Evolutionary conservation across 1,284 basidiomycete genomes (phyloP), one percentile per base, ranked within the genome.

Genomic region (Meira miltonrushii): DNA sequence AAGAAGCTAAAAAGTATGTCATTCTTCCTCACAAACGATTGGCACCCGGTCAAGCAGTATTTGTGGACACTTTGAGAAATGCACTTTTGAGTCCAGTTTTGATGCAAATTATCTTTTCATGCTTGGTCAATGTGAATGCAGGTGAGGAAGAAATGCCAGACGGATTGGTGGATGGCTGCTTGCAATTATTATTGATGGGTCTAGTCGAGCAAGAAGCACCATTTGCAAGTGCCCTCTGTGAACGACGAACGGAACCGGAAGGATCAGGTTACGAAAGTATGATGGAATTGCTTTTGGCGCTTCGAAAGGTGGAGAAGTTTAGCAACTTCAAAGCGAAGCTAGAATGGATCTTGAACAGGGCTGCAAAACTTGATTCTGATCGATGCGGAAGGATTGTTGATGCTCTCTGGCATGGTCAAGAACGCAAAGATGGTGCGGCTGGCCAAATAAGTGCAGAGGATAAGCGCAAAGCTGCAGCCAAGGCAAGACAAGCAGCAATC

Each of bases 121-220:
- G 21, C 11, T 19, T 53, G 11, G 23, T 17, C 2, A 53, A 53
- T 41, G 66, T 71, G 10, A 55, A 75, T 21, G 60, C 60, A 38
- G 92, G 94, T 73, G 88, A 89, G 1, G 88, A 97, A 57, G 82
- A 96, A 15, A 92, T 96, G 77, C 88, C 93, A 65, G 85, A 85
- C 0, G 88, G 89, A 2, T 88, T 97, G 57, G 82, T 96, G 13
- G 94, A 97, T 77, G 88, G 93, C 65, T 85, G 85, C 0, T 81
- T 97, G 23, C 90, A 95, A 76, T 68, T 78, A 39, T 33, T 71
- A 54, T 63, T 68, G 57, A 63, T 68, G 25, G 75, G 67, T 17
- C 47, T 77, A 12, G 65, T 67, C 13, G 73, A 74, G 49, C 54
- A 55, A 4, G 61, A 62, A 15, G 61, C 51, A 1, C 48, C 10